phyloP scores from a whole-genome alignment of 805 yeast genomes.

The Metschnikowia gruessii region DNA sequence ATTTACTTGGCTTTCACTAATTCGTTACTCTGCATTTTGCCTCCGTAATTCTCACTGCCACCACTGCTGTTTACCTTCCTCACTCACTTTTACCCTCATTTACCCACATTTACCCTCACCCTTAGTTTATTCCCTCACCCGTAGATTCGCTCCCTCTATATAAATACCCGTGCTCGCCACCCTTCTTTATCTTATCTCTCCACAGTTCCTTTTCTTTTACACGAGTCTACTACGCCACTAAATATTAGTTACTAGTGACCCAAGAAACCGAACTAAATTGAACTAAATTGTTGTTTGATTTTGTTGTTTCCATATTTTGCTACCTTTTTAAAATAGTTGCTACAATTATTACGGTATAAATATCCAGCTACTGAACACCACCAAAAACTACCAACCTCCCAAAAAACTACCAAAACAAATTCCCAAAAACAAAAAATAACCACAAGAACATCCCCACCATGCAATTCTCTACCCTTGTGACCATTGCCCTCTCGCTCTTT shows the following conservation, averaged over 20 bases:
- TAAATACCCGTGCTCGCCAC: constrained; percentile 9
- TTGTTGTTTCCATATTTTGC: too few relatives aligned
- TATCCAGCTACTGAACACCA: too few relatives aligned
- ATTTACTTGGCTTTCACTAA: too few relatives aligned
- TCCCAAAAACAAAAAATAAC: neutral
- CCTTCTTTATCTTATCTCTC: constrained; percentile 13
- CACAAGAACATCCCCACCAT: constrained; percentile 21
- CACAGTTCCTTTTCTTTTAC: constrained; percentile 3
- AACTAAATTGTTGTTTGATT: too few relatives aligned
- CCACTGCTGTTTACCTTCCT: too few relatives aligned
- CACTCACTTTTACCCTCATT: neutral
- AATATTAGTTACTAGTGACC: constrained; percentile 1
- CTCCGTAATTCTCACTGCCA: too few relatives aligned
- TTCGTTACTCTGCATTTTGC: too few relatives aligned
- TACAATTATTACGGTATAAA: too few relatives aligned
- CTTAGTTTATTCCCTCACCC: neutral
- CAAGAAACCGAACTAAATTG: neutral
- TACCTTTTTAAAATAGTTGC: too few relatives aligned
- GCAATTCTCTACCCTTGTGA: constrained; percentile 39
- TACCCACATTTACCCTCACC: too few relatives aligned
- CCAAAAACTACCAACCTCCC: too few relatives aligned
- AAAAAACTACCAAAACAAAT: too few relatives aligned
- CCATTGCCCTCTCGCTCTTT: constrained; percentile 41
- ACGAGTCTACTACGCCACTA: constrained; percentile 10
- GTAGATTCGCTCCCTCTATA: constrained; percentile 5